Evolutionary conservation across 78 protist genomes (phyloP).

Genomic region (Speleostelium caveatum): DNA sequence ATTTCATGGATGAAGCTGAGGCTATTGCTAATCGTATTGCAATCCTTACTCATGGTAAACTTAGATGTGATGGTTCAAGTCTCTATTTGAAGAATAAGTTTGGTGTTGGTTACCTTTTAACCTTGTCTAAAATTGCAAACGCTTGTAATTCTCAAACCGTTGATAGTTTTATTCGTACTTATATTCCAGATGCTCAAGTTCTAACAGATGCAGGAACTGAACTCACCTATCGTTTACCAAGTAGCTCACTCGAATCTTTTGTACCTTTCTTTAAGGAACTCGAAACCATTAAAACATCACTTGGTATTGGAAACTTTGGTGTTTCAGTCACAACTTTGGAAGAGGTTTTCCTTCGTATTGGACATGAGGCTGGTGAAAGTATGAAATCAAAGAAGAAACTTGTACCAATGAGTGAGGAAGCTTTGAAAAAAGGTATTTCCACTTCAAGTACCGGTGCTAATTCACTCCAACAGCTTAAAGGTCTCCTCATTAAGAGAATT

Average conservation of each 20-base stretch:
- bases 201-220: slow-evolving; percentile 55
- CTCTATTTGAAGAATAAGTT: slow-evolving; percentile 55
- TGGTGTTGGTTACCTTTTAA: slow-evolving; percentile 72
- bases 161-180: not conserved
- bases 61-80: slow-evolving; percentile 47
- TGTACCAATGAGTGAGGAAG: not conserved
- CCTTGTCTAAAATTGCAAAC: slow-evolving; percentile 1
- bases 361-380: slow-evolving; percentile 18
- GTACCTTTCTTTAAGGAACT: slow-evolving; percentile 33
- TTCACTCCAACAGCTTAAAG: slow-evolving; percentile 41
- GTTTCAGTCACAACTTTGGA: slow-evolving; percentile 50
- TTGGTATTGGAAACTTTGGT: slow-evolving; percentile 46
- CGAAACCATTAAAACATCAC: not conserved
- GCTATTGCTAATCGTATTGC: slow-evolving; percentile 59
- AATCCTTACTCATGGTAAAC: slow-evolving; percentile 49
- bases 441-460: not conserved
- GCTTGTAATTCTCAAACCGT: not conserved
- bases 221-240: slow-evolving; percentile 25
- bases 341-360: slow-evolving; percentile 48
- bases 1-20: slow-evolving; percentile 68
- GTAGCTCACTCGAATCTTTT: slow-evolving; percentile 1
- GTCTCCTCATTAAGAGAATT: slow-evolving; percentile 41
- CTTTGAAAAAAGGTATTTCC: slow-evolving; percentile 9
- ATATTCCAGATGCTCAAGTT: slow-evolving; percentile 27
- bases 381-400: not conserved